Evolutionary conservation across 208 protist species (phyloP), one percentile per base, ranked within the genome.

Genomic region (Acanthamoeba healyi): DNA sequence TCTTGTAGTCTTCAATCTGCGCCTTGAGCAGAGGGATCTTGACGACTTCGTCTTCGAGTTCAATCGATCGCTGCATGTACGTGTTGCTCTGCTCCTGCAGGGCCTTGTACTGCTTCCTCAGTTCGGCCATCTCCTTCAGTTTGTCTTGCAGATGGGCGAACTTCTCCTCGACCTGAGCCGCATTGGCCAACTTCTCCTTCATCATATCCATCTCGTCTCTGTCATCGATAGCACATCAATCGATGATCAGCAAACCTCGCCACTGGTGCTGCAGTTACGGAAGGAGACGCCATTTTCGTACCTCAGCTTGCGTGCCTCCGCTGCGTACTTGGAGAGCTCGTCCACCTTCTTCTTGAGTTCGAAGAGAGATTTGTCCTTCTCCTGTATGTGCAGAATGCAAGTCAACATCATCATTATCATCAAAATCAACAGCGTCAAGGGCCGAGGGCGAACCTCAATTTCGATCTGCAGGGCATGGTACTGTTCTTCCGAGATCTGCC

Each of bases 131-230:
- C 70, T 92, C 86, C 42, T 92, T 72, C 15, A 92, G 58, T 26
- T 92, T 92, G 19, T 72, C 58, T 54, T 92, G 86, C 15, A 92
- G 56, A 6, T 72, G 86, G 32, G 86, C 26, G 24, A 92, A 72
- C 36, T 72, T 92, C 42, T 65, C 49, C 19, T 92, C 86, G 24
- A 51, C 36, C 40, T 92, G 56, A 44, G 12, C 36, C 70, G 86
- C 86, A n/a, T 40, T 51, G 58, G 58, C 49, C 15, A 92, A 49
- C 56, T 92, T 92, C 61, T 92, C 86, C 42, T 92, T 92, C 86
- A 92, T 92, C 86, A 92, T 92, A 32, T 92, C 86, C 86, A 92
- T 92, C 40, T 92, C 86, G 36, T 92, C 86, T 36, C 86, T 65
- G 12, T 14, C 10, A 10, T 34, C 63, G 24, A 36, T 12, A 38